These are phyloP conservation scores for Torulaspora franciscae DNA, from an alignment of 805 yeast genomes.

Conservation along the genomic window DNA sequence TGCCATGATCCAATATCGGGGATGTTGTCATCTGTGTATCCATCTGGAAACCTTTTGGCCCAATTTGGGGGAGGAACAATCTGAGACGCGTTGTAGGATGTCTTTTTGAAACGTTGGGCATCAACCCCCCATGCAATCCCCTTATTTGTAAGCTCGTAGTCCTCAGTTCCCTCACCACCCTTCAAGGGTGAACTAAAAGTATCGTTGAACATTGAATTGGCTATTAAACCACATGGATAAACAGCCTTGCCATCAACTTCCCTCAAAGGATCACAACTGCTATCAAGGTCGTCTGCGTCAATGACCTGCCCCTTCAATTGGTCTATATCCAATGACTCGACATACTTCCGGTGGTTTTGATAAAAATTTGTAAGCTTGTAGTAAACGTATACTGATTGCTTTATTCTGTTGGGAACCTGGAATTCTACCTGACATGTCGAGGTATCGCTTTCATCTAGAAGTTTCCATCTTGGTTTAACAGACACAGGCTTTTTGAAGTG, in stretches of 20 bases:
- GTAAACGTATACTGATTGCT: slow-evolving; percentile 68
- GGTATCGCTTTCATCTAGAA: slow-evolving; percentile 37
- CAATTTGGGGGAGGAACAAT: slow-evolving; percentile 84
- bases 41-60: slow-evolving; percentile 64
- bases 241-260: slow-evolving; percentile 39
- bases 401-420: slow-evolving; percentile 63
- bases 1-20: slow-evolving; percentile 67
- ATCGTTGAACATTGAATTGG: slow-evolving; percentile 75
- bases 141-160: slow-evolving; percentile 42
- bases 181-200: slow-evolving; percentile 52
- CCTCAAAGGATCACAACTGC: slow-evolving; percentile 37
- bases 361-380: slow-evolving; percentile 85
- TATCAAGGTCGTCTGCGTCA: slow-evolving; percentile 43
- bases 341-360: slow-evolving; percentile 94
- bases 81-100: slow-evolving; percentile 53
- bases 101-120: slow-evolving; percentile 56
- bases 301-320: slow-evolving; percentile 80
- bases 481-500: slow-evolving; percentile 50
- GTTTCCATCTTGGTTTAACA: slow-evolving; percentile 59
- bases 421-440: slow-evolving; percentile 63
- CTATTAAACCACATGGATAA: slow-evolving; percentile 83
- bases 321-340: slow-evolving; percentile 70
- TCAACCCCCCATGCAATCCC: slow-evolving; percentile 74
- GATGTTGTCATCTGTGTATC: slow-evolving; percentile 62
- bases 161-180: slow-evolving; percentile 33